These are phyloP conservation scores for Primulina tabacum DNA, from an alignment of 257 asterid genomes.

Conservation along the genomic window DNA sequence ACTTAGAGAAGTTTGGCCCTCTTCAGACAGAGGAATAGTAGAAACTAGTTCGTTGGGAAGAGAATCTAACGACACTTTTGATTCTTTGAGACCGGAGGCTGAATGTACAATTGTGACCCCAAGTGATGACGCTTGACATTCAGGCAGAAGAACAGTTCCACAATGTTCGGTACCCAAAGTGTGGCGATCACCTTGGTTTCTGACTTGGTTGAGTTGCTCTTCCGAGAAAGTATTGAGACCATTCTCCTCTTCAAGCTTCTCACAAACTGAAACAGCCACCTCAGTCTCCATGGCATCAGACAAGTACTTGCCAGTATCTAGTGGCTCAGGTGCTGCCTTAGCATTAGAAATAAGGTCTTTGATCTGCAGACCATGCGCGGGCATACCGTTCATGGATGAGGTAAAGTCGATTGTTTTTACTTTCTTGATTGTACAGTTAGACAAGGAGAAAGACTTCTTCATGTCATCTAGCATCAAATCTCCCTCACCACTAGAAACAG, in stretches of 20 bases:
- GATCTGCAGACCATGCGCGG: slow-evolving; percentile 64
- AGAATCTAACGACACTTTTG: slow-evolving; percentile 14
- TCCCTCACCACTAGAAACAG: slow-evolving; percentile 92
- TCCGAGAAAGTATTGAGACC: slow-evolving; percentile 22
- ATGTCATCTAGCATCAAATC: slow-evolving; percentile 80
- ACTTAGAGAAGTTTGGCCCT: slow-evolving; percentile 25
- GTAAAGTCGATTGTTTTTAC: slow-evolving; percentile 51
- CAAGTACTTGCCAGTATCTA: slow-evolving; percentile 25
- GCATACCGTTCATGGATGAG: slow-evolving; percentile 56
- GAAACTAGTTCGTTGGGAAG: slow-evolving; percentile 26
- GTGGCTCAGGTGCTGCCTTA: slow-evolving; percentile 24
- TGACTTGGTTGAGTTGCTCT: slow-evolving; percentile 13
- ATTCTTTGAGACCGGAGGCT: slow-evolving; percentile 9
- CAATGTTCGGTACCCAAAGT: slow-evolving; percentile 22
- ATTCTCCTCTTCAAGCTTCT: slow-evolving; percentile 33
- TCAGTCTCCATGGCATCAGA: slow-evolving; percentile 32
- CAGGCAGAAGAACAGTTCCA: slow-evolving; percentile 14
- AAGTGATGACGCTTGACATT: slow-evolving; percentile 20
- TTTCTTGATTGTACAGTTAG: slow-evolving; percentile 34
- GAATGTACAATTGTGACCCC: slow-evolving; percentile 9
- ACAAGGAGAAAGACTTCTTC: slow-evolving; percentile 58
- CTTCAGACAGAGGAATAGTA: slow-evolving; percentile 19
- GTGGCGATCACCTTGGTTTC: slow-evolving; percentile 14
- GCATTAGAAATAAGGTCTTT: slow-evolving; percentile 39
- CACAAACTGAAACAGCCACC: slow-evolving; percentile 30